Percentiles rank a stretch among this genome's conserved stretches.
Conservation (phyloP, 805 yeast genomes). For the Spathaspora girioi region DNA sequence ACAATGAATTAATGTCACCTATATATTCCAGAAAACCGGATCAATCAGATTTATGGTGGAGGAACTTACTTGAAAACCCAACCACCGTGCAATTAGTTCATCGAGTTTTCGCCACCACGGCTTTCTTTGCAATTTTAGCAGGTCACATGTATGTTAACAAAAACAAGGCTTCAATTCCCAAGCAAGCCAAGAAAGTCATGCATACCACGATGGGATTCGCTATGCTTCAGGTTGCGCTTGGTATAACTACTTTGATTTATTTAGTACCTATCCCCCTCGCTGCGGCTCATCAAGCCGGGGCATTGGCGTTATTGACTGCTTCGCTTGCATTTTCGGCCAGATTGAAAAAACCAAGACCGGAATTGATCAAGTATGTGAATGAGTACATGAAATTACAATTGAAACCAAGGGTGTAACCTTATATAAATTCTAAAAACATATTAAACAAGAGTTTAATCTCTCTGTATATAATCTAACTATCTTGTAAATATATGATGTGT, state of each 20-base stretch:
- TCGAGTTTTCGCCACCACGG: constrained; percentile 76
- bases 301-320: constrained; percentile 79
- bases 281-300: constrained; percentile 96
- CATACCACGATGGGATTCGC: constrained; percentile 80
- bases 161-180: constrained; percentile 54
- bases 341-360: constrained; percentile 36
- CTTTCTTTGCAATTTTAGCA: constrained; percentile 69
- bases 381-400: constrained; percentile 24
- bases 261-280: constrained; percentile 92
- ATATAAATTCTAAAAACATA: background rate
- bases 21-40: constrained; percentile 66
- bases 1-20: constrained; percentile 74
- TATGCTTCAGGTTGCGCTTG: constrained; percentile 76
- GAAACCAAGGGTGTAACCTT: constrained; percentile 5
- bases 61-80: constrained; percentile 92
- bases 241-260: constrained; percentile 80
- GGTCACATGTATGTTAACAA: constrained; percentile 65
- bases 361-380: constrained; percentile 27
- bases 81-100: constrained; percentile 92
- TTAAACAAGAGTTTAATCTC: too few relatives aligned
- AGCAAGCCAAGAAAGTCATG: constrained; percentile 49
- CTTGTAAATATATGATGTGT: constrained; percentile 1
- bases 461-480: background rate
- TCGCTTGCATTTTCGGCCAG: constrained; percentile 49
- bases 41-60: constrained; percentile 77